Conservation (phyloP, 108 stramenopile species). For the Pseudonitzschia pungens region DNA sequence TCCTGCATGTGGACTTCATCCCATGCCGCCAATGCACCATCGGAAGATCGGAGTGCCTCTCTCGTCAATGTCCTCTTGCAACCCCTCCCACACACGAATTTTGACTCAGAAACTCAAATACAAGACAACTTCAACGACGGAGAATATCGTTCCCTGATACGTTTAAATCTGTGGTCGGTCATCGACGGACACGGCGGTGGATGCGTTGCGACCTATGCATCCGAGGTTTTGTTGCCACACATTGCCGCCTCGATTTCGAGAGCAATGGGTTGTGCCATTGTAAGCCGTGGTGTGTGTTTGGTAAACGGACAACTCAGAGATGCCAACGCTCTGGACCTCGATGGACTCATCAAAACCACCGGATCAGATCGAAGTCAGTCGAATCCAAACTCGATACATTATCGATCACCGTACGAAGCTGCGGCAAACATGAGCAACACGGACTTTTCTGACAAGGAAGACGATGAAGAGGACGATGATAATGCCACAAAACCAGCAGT, state of each 20-base stretch:
- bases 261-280: conserved; percentile 71
- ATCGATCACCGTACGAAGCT: conserved; percentile 69
- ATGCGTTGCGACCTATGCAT: conserved; percentile 79
- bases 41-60: conserved; percentile 77
- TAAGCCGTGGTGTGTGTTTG: conserved; percentile 71
- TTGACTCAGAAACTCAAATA: conserved; percentile 43
- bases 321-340: conserved; percentile 77
- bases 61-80: conserved; percentile 73
- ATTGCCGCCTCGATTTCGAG: conserved; percentile 68
- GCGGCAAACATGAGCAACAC: conserved; percentile 25
- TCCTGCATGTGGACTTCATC: conserved; percentile 78
- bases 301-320: conserved; percentile 84
- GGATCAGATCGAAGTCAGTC: conserved; percentile 52
- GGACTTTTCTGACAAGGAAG: conserved; percentile 41
- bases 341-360: conserved; percentile 62
- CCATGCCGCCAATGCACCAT: conserved; percentile 78
- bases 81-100: conserved; percentile 35
- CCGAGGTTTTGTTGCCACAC: conserved; percentile 72
- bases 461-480: conserved; percentile 32
- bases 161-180: conserved; percentile 78
- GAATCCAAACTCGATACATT: conserved; percentile 73
- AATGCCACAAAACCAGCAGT: conserved; percentile 7
- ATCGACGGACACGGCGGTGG: conserved; percentile 90
- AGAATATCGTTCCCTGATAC: conserved; percentile 55
- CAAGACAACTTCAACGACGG: conserved; percentile 23